A percentile compares a stretch with the other conserved stretches of the same genome.
Conservation (phyloP, 1,139 yeast genomes). For the Zygoascus sp. region DNA sequence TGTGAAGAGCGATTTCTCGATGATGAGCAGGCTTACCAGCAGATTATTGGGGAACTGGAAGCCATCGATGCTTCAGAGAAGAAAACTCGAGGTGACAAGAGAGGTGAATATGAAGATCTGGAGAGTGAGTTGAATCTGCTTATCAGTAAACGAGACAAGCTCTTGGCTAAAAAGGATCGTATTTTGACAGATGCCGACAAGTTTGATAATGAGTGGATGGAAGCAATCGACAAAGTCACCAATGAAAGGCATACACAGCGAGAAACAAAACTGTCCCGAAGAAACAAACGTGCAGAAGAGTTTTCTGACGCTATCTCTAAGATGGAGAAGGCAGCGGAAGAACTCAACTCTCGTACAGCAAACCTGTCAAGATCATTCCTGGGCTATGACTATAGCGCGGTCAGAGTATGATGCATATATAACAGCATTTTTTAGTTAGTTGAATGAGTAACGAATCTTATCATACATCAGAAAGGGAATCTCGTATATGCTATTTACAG, state of each 20-base stretch:
- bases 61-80: conserved; percentile 19
- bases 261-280: conserved; percentile 23
- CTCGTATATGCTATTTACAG: no score
- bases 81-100: conserved; percentile 22
- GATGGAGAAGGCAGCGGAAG: conserved; percentile 33
- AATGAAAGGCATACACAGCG: conserved; percentile 20
- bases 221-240: conserved; percentile 17
- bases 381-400: background rate
- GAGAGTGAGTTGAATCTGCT: conserved; percentile 23
- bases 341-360: conserved; percentile 22
- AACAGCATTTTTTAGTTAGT: background rate
- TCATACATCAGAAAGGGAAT: no score
- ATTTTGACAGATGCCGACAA: conserved; percentile 21
- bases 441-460: background rate
- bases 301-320: conserved; percentile 34
- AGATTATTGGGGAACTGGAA: conserved; percentile 19
- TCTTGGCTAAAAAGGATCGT: conserved; percentile 22
- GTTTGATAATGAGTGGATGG: conserved; percentile 21
- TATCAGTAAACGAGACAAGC: conserved; percentile 26
- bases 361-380: conserved; percentile 1
- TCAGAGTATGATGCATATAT: background rate
- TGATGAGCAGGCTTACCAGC: conserved; percentile 22
- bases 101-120: conserved; percentile 21
- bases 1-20: conserved; percentile 16
- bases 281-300: conserved; percentile 30